Evolutionary conservation across 2,329 filamentous ascomycete genomes (phyloP), one percentile per base, ranked within the genome.

Genomic region (Rugonectria rugulosa): DNA sequence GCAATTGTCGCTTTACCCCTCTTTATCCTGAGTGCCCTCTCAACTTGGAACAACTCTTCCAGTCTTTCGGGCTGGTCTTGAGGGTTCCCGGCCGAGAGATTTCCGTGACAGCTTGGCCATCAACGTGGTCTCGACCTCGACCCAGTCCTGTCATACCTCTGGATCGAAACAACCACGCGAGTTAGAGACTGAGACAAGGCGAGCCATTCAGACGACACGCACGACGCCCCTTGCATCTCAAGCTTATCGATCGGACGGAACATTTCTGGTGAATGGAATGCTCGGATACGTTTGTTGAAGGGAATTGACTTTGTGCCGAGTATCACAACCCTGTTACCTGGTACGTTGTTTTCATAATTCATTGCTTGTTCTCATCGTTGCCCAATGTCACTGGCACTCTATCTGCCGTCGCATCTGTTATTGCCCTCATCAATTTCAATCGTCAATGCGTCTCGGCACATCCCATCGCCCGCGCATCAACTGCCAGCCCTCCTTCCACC

Each of bases 151-250:
- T 17, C 37, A 32, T 19, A 42, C 46, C 37, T 34, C 15, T 32
- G 6, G 20, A 40, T 11, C 36, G 19, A 40, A 40, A 40, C 36
- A 8, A 3, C n/a, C 19, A 6, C 29, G 29, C n/a, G 29, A 32
- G n/a, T 14, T 5, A 32, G n/a, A 32, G 29, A 32, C 29, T 14
- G 29, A 32, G 29, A 32, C 29, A 14, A 32, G 29, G n/a, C 29
- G 29, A 32, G 4, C 5, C 10, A 32, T 14, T 32, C 29, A 32
- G 10, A 6, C 29, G n/a, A 32, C 5, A 12, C 26, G 26, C 12
- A 9, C 32, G 15, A 32, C 50, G 46, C 27, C 54, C 62, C 54
- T 65, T 65, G 55, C 57, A 50, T 65, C 56, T 44, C 60, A 47
- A 60, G 46, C 58, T 48, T 45, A 60, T 65, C 53, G 24, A 58